Evolutionary conservation across 768 basidiomycete species (phyloP), one percentile per base, ranked within the genome.

Genomic region (button mushroom (Agaricus bisporus)): DNA sequence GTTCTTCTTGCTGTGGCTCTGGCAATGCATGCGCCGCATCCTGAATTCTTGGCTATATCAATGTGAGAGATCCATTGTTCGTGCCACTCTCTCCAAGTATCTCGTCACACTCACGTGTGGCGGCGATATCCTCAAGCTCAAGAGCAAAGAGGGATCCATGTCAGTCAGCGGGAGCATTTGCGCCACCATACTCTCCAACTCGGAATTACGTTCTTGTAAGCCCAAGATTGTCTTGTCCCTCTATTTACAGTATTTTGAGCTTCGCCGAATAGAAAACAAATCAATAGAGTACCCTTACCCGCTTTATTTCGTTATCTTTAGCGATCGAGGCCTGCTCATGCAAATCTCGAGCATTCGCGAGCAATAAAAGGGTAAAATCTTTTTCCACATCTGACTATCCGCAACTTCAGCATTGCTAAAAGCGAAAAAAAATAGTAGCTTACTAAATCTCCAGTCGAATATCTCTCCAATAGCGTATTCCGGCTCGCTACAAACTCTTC

Each of bases 291-390:
- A 2, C 9, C 65, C 70, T 41, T 56, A 82, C 82, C 56, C 75
- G 70, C 55, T 75, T 76, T 26, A 85, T 70, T 51, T 83, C 81
- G 58, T 83, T 81, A 48, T 70, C 70, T 61, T 82, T 82, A 22
- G 68, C 71, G 28, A 82, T 73, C 36, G 76, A 66, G 15, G 77
- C 75, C 48, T 81, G 73, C 56, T 81, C 82, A 58, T 82, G 74
- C 18, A 76, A 64, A 10, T 71, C 69, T 48, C 75, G 70, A 14
- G 77, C 71, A 44, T 74, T 64, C 38, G 66, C 66, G 57, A 79
- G 69, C 28, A 85, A 58, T 45, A 68, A 64, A 48, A 72, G 64
- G 7, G 79, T 74, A 44, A 85, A 72, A 4, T 65, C 70, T 60
- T 73, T 79, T 62, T 84, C 83, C 12, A 69, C 59, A 47, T 77